These are phyloP conservation scores for Gastrolobium villosum DNA, from an alignment of 306 rosid species.

Conservation along the genomic window DNA sequence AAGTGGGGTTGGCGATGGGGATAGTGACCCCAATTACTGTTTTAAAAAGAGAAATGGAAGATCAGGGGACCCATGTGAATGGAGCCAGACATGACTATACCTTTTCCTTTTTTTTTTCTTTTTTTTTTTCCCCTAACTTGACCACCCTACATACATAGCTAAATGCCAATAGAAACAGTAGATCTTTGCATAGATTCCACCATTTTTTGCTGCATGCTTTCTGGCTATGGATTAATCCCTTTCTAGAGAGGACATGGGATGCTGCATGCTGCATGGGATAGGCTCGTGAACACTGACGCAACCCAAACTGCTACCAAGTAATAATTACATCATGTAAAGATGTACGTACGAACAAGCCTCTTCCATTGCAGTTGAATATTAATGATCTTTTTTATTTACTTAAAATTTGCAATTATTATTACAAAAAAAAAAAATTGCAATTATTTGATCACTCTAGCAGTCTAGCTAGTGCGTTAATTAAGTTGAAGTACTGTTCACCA, in stretches of 20 bases:
- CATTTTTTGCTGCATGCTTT: constrained; percentile 50
- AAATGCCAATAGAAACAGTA: constrained; percentile 31
- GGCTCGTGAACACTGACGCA: constrained; percentile 63
- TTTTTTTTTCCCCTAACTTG: not conserved
- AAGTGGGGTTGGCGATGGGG: constrained; percentile 24
- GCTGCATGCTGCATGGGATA: not conserved
- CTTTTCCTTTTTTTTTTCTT: not conserved
- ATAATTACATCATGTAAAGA: constrained; percentile 33
- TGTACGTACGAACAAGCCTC: not conserved
- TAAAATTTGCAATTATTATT: not conserved
- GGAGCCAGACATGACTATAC: constrained; percentile 31
- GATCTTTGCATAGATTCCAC: constrained; percentile 38
- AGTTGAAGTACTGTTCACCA: too few relatives aligned
- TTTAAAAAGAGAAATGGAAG: constrained; percentile 19
- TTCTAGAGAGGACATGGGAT: constrained; percentile 42
- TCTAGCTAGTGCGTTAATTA: not conserved
- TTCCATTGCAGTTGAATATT: constrained; percentile 22
- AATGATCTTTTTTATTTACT: not conserved
- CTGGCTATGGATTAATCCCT: constrained; percentile 33
- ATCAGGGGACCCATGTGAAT: constrained; percentile 67
- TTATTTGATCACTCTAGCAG: not conserved
- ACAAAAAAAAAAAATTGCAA: too few relatives aligned
- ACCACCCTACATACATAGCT: constrained; percentile 24
- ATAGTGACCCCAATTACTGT: constrained; percentile 38
- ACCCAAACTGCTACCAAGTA: constrained; percentile 23